A percentile compares a stretch with the other conserved stretches of the same genome.
These are phyloP conservation scores for Pestalotiopsis sp. DNA, from an alignment of 2,329 filamentous ascomycete genomes.

Conservation along the genomic window DNA sequence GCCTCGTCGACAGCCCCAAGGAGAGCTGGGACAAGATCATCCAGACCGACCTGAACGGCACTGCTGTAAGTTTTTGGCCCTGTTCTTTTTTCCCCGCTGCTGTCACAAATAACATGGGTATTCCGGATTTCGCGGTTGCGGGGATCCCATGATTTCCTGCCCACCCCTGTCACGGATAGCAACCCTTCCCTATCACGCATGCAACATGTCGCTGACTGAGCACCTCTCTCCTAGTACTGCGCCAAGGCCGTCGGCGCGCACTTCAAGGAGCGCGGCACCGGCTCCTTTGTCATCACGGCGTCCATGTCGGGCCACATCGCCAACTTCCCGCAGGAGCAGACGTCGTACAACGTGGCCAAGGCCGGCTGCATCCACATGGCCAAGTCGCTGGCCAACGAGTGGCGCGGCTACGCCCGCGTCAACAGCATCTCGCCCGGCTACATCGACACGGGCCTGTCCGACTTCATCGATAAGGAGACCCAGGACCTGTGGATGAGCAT, in stretches of 20 bases:
- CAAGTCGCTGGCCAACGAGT: slow-evolving; percentile 56
- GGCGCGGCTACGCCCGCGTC: slow-evolving; percentile 63
- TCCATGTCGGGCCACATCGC: slow-evolving; percentile 69
- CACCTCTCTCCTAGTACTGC: slow-evolving; percentile 47
- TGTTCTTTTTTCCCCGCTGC: not conserved
- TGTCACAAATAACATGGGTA: not conserved
- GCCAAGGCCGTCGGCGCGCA: slow-evolving; percentile 60
- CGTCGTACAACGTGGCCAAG: slow-evolving; percentile 64
- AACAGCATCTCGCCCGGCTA: slow-evolving; percentile 67
- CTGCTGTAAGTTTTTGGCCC: slow-evolving; percentile 44
- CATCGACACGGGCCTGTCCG: slow-evolving; percentile 44
- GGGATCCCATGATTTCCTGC: not conserved
- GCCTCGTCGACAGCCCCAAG: slow-evolving; percentile 57
- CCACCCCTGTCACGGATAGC: not conserved
- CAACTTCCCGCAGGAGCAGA: slow-evolving; percentile 67
- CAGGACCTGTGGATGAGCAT: slow-evolving; percentile 34
- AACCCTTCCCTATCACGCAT: not conserved
- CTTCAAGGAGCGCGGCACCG: slow-evolving; percentile 63
- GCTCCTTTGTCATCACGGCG: slow-evolving; percentile 66
- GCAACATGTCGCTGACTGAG: not conserved
- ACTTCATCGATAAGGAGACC: slow-evolving; percentile 43
- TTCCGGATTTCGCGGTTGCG: not conserved
- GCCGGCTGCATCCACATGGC: slow-evolving; percentile 48
- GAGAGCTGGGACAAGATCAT: slow-evolving; percentile 63
- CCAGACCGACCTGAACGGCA: slow-evolving; percentile 62